Evolutionary conservation across 768 basidiomycete species (phyloP), one percentile per base, ranked within the genome.

Genomic region (Steccherinum ochraceum): DNA sequence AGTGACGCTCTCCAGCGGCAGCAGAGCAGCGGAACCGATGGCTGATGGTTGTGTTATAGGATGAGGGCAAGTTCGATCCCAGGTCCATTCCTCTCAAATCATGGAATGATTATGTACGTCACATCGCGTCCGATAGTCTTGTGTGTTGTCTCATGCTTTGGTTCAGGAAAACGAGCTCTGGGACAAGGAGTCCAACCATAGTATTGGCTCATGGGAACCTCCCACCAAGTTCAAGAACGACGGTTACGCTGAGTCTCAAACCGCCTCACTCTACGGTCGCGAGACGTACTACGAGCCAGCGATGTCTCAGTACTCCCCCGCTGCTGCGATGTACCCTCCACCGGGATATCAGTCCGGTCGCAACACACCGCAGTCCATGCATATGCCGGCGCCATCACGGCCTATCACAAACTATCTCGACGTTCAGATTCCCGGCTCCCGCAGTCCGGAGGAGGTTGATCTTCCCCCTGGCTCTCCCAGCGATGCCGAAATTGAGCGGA

Each of bases 21-120:
- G n/a, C n/a, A n/a, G n/a, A n/a, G n/a, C n/a, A n/a, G n/a, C n/a
- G n/a, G n/a, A n/a, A n/a, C n/a, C n/a, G n/a, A n/a, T n/a, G n/a
- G n/a, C n/a, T n/a, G n/a, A n/a, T n/a, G n/a, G n/a, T n/a, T n/a
- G 48, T 21, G 21, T 41, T 48, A 12, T 52, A 93, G 92, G 96
- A 98, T 57, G 95, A 98, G 67, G 95, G 95, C 64, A 93, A 93
- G 67, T 99, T 97, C 48, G 94, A 99, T 69, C 90, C 93, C 3
- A 78, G 85, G 10, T 78, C 83, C 5, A 97, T 99, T 57, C 95
- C 95, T 5, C 77, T 97, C 58, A 97, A 97, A 71, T 91, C 87
- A 0, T 98, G 96, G 95, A 90, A 83, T 52, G 93, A 96, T 58
- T 96, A 95, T 61, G 91, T 93, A 67, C 58, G 83, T 74, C 48